phyloP scores from a whole-genome alignment of 345 rosid species.

The Balakata baccata region DNA sequence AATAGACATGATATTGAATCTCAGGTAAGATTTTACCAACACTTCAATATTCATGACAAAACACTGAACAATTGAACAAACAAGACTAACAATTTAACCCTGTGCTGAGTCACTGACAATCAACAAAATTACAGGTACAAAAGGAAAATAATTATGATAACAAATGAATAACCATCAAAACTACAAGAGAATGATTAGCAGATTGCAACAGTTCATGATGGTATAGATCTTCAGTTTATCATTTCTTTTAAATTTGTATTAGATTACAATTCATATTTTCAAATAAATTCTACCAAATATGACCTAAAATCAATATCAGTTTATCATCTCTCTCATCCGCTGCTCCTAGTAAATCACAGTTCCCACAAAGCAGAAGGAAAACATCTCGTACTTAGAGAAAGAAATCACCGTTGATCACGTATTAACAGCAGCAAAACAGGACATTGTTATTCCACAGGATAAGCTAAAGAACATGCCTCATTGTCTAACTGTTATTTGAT shows the following conservation, averaged over 20 bases:
- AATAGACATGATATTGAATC: slow-evolving; percentile 5
- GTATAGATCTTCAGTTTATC: background rate
- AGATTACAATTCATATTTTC: background rate
- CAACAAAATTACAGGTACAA: background rate
- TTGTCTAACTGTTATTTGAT: background rate
- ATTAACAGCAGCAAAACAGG: background rate
- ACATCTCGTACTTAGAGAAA: background rate
- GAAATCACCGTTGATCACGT: background rate
- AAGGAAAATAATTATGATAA: background rate
- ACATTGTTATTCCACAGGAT: background rate
- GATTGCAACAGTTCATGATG: too few relatives aligned
- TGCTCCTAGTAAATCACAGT: background rate
- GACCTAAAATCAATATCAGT: background rate
- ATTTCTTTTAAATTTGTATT: background rate
- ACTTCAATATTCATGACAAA: background rate
- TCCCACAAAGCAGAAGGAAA: background rate
- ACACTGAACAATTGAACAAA: background rate
- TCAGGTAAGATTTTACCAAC: background rate
- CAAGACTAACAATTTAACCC: background rate
- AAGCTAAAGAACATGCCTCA: background rate
- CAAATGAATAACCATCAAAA: background rate
- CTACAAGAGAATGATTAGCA: too few relatives aligned
- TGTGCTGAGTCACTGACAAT: background rate
- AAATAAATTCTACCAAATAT: background rate
- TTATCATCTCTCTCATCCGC: background rate